Evolutionary conservation across 768 basidiomycete species (phyloP).

Genomic region (Termitomyces bulborhizus): DNA sequence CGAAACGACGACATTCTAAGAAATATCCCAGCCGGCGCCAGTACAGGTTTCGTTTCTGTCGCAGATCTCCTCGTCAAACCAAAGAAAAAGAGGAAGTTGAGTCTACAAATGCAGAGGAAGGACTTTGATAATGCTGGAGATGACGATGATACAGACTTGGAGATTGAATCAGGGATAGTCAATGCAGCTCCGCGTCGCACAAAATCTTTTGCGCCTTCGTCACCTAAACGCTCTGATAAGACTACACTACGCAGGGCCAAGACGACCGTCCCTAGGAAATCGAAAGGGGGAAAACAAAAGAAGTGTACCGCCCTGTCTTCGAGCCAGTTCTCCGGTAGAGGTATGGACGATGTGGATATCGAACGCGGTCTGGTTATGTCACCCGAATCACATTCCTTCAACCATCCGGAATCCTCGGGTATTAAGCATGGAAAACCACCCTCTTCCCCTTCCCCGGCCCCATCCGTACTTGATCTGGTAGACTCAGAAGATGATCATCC

Average conservation of each 20-base stretch:
- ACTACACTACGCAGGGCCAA: slow-evolving; percentile 36
- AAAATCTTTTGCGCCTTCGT: slow-evolving; percentile 33
- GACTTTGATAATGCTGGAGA: slow-evolving; percentile 49
- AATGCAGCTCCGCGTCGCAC: slow-evolving; percentile 42
- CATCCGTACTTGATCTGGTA: slow-evolving; percentile 10
- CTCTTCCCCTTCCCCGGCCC: not conserved
- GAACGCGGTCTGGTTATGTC: slow-evolving; percentile 33
- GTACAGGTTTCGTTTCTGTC: slow-evolving; percentile 65
- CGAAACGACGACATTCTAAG: slow-evolving; percentile 59
- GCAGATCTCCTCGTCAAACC: slow-evolving; percentile 53
- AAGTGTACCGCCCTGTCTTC: slow-evolving; percentile 19
- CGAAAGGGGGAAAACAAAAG: slow-evolving; percentile 21
- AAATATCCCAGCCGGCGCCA: slow-evolving; percentile 73
- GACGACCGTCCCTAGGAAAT: slow-evolving; percentile 29
- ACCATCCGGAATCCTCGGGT: not conserved
- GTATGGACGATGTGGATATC: slow-evolving; percentile 47
- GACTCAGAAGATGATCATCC: slow-evolving; percentile 5
- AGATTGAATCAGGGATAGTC: slow-evolving; percentile 52
- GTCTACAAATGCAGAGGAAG: slow-evolving; percentile 16
- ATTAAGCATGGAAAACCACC: not conserved
- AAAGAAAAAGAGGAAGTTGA: slow-evolving; percentile 36
- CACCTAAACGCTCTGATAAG: slow-evolving; percentile 25
- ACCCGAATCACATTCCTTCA: not conserved
- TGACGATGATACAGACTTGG: slow-evolving; percentile 65
- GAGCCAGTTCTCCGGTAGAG: slow-evolving; percentile 39